Conservation (phyloP, 129 eudicot species). For the Gnaphalium uliginosum region DNA sequence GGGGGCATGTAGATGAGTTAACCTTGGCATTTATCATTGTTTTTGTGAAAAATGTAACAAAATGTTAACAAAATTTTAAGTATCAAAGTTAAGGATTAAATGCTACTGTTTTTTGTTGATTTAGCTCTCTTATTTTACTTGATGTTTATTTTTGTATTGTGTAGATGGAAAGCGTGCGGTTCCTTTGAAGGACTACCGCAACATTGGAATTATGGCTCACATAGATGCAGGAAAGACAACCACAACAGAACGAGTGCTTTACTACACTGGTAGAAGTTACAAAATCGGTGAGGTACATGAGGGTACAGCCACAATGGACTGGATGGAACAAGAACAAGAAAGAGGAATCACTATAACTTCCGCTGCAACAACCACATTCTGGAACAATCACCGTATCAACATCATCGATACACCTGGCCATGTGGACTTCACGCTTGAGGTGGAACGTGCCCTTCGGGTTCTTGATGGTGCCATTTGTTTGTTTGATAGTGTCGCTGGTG, state of each 20-base stretch:
- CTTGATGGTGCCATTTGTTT: slow-evolving; percentile 94
- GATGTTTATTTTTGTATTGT: background rate
- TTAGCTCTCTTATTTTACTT: background rate
- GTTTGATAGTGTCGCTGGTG: slow-evolving; percentile 98
- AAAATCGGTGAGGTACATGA: slow-evolving; percentile 98
- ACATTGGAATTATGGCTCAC: slow-evolving; percentile 99
- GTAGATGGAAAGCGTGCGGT: slow-evolving; percentile 69
- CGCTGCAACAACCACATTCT: slow-evolving; percentile 92
- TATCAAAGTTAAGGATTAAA: background rate
- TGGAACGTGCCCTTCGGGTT: slow-evolving; percentile 96
- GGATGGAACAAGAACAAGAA: slow-evolving; percentile 99
- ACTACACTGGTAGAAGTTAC: slow-evolving; percentile 89
- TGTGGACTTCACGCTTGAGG: slow-evolving; percentile 99
- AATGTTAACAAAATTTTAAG: background rate
- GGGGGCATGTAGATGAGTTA: no score
- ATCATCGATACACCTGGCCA: slow-evolving; percentile 99
- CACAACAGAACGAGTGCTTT: slow-evolving; percentile 87
- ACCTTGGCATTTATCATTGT: no score
- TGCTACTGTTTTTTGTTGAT: background rate
- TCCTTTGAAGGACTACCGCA: slow-evolving; percentile 80
- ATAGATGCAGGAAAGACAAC: slow-evolving; percentile 98
- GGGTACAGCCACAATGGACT: slow-evolving; percentile 99
- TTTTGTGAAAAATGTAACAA: no score
- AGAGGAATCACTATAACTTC: slow-evolving; percentile 97
- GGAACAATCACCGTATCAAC: slow-evolving; percentile 96